These are phyloP conservation scores for Zymoseptoria crescenta DNA, from an alignment of 2,329 filamentous ascomycete species.

Conservation along the genomic window DNA sequence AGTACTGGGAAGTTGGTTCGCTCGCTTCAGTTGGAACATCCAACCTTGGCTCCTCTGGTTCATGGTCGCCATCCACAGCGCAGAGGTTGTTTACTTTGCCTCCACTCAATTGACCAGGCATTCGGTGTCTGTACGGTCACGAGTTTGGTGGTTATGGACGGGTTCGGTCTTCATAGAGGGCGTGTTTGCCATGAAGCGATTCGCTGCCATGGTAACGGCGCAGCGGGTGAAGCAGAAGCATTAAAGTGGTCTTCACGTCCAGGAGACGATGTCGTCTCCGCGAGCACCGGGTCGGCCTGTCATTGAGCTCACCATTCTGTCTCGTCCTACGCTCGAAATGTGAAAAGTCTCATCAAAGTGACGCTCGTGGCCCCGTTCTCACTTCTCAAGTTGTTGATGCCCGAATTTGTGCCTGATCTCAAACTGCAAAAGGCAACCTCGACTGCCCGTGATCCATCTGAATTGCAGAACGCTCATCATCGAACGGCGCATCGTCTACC, in stretches of 20 bases:
- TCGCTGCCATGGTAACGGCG: constrained; percentile 37
- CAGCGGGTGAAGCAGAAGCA: constrained; percentile 35
- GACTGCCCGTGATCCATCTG: too few species aligned
- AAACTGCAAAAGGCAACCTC: too few species aligned
- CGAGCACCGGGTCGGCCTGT: too few species aligned
- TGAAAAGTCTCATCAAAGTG: too few species aligned
- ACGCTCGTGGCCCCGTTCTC: too few species aligned
- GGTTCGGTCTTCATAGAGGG: constrained; percentile 47
- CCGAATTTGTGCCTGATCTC: too few species aligned
- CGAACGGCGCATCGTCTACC: too few species aligned
- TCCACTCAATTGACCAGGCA: constrained; percentile 42
- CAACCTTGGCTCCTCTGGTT: constrained; percentile 52
- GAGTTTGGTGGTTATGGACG: constrained; percentile 49
- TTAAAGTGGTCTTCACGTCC: constrained; percentile 13
- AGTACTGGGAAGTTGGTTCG: constrained; percentile 48
- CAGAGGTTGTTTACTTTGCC: constrained; percentile 51
- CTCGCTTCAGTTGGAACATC: constrained; percentile 50
- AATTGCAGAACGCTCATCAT: too few species aligned
- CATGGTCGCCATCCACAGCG: constrained; percentile 56
- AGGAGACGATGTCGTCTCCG: too few species aligned
- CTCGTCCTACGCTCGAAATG: too few species aligned
- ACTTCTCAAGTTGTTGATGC: too few species aligned
- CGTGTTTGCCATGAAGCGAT: constrained; percentile 40
- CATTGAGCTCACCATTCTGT: too few species aligned
- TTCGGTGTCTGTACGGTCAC: constrained; percentile 42